Base-by-base conservation (phyloP, 2,329 filamentous ascomycete species). In the Triangularia verruculosa region DNA sequence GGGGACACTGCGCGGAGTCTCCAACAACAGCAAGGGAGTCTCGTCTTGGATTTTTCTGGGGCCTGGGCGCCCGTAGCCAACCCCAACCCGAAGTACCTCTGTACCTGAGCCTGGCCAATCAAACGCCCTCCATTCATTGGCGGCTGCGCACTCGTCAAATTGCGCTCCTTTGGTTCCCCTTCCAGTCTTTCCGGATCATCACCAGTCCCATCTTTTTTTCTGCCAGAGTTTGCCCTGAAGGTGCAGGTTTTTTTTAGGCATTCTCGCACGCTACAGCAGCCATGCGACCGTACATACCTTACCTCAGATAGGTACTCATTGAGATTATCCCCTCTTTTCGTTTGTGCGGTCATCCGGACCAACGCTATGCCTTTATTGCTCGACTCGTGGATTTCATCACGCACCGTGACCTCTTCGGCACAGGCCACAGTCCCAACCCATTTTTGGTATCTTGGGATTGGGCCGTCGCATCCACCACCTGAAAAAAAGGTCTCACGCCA, bases 21-120 rank as follows among this genome's bases (percentile, higher is more conserved):
- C 69, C 70, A 71, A 70, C 69, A 71, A 71, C 22, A 54, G 68
- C 57, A 59, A 59, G 68, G 65, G 67, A 66, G 69, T 70, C 67
- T 70, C 66, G 66, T 71, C 66, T 68, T 67, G 24, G 61, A 54
- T 60, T 65, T 67, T 68, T 67, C 47, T 64, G 20, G 34, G 59
- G 59, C 25, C 64, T 34, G 53, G 32, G 20, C 4, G 22, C 7
- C 60, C 55, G 11, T 25, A 27, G 8, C 17, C 20, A 71, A 68
- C 70, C 70, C 70, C 20, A 71, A 70, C 70, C 70, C 69, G 51
- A 68, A 63, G 67, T 68, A 67, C 1, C 6, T 12, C 3, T 9
- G 69, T 70, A 68, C 59, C 47, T 59, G 0, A 20, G 2, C 3
- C 1, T 0, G 32, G 59, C 66, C 66, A 68, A 68, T 68, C 52